phyloP scores from a whole-genome alignment of 1,139 yeast species.

The Saccharomycopsis hybrid region DNA sequence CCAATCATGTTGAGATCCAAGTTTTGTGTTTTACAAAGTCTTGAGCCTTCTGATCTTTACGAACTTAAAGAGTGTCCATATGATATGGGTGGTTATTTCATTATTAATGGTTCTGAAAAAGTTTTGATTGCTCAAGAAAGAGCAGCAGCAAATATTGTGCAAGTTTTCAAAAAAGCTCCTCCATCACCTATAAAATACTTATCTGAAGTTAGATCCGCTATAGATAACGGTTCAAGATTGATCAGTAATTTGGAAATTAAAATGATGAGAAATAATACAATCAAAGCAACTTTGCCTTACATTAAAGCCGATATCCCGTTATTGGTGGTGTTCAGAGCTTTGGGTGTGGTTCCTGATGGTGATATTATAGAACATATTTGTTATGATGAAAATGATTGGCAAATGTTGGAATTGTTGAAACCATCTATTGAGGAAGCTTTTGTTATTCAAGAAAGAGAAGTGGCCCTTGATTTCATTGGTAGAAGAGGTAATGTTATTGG shows the following conservation, averaged over 20 bases:
- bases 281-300: slow-evolving; percentile 92
- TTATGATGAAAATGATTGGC: slow-evolving; percentile 98
- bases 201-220: slow-evolving; percentile 94
- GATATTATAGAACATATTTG: slow-evolving; percentile 97
- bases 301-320: slow-evolving; percentile 95
- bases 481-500: slow-evolving; percentile 95
- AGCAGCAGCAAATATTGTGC: slow-evolving; percentile 96
- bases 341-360: slow-evolving; percentile 98
- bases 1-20: slow-evolving; percentile 97
- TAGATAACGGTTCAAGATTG: slow-evolving; percentile 94
- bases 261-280: slow-evolving; percentile 80
- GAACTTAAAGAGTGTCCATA: slow-evolving; percentile 97
- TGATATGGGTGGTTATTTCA: slow-evolving; percentile 99
- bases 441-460: slow-evolving; percentile 96
- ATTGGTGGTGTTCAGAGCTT: slow-evolving; percentile 92
- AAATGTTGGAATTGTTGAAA: slow-evolving; percentile 97
- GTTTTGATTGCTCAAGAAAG: slow-evolving; percentile 98
- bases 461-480: slow-evolving; percentile 95
- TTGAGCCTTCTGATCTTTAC: slow-evolving; percentile 91
- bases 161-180: slow-evolving; percentile 95
- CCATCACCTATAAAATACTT: slow-evolving; percentile 95
- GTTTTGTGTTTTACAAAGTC: slow-evolving; percentile 87
- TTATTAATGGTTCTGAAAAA: slow-evolving; percentile 96
- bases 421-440: slow-evolving; percentile 99
- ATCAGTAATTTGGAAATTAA: slow-evolving; percentile 93